Evolutionary conservation across 352 stramenopile species (phyloP), one percentile per base, ranked within the genome.

Genomic region (Phytophthora sojae): DNA sequence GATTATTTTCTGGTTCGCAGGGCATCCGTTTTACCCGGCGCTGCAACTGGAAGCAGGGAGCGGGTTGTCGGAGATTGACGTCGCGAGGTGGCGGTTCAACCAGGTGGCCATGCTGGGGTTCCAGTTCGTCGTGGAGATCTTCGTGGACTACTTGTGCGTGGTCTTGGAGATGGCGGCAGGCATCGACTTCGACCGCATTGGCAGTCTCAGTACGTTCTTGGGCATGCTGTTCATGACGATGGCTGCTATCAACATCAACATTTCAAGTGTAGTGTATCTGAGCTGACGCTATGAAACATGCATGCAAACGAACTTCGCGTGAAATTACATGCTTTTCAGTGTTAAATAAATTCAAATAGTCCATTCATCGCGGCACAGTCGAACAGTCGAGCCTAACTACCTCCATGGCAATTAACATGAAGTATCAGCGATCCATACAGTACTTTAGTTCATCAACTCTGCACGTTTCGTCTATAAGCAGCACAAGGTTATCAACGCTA

Each of bases 1-100:
- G 3, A 78, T 80, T 8, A 51, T 83, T 2, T 78, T 79, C 32
- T 87, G 82, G 50, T 85, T 75, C 47, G 71, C 62, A 15, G 69
- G 63, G 0, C 76, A 86, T 45, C 52, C 73, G 14, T 77, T 82
- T 56, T 82, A 86, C 49, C 61, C 54, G 17, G 35, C 64, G 25
- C 32, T 77, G 5, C 58, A 62, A 21, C 4, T 70, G 47, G 44
- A 62, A 44, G 47, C 39, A 19, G 32, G 12, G 0, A 47, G 4
- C 8, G 19, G 21, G 0, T 49, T 61, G 11, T 69, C 30, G 23
- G 51, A 29, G 7, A 17, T 54, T 8, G 64, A 55, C 35, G 6
- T 51, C 1, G 19, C 11, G 11, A 50, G 25, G 15, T 73, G 64
- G 69, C 44, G 47, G 14, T 67, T 73, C 21, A 70, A 61, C n/a